Evolutionary conservation across 2,329 filamentous ascomycete species (phyloP).

Genomic region (Hortaea werneckii): DNA sequence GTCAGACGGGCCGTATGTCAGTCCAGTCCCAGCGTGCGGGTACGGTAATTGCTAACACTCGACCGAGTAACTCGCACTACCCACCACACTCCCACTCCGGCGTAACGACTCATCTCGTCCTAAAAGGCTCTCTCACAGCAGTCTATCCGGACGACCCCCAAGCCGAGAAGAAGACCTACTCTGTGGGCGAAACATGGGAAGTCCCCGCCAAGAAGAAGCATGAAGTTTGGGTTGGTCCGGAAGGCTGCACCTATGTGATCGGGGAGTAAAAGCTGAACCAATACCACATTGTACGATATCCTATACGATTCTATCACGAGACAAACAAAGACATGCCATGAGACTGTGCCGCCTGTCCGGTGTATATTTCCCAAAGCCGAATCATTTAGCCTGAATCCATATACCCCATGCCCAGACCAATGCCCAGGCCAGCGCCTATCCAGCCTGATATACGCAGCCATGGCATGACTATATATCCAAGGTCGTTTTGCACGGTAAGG

Average conservation of each 20-base stretch:
- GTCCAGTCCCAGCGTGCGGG: neutral
- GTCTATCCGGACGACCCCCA: constrained; percentile 50
- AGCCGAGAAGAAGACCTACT: constrained; percentile 46
- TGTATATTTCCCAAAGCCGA: too few relatives aligned
- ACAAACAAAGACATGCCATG: too few relatives aligned
- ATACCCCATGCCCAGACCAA: too few relatives aligned
- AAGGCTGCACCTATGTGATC: constrained; percentile 58
- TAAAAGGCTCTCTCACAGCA: constrained; percentile 55
- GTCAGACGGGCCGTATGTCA: constrained; percentile 55
- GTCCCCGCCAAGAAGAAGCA: constrained; percentile 53
- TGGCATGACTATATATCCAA: too few relatives aligned
- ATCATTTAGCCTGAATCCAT: too few relatives aligned
- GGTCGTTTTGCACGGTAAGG: too few relatives aligned
- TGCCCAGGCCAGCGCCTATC: too few relatives aligned
- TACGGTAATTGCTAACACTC: neutral
- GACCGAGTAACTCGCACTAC: constrained; percentile 54
- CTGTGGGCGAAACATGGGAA: constrained; percentile 51
- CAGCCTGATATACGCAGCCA: too few relatives aligned
- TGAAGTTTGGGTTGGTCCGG: constrained; percentile 56
- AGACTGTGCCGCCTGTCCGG: too few relatives aligned
- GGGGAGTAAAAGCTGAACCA: constrained; percentile 34
- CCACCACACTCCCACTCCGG: constrained; percentile 54
- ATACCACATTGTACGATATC: neutral
- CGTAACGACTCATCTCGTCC: constrained; percentile 60
- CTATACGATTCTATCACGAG: neutral